These are phyloP conservation scores for Ascochyta viciae-villosae DNA, from an alignment of 2,329 filamentous ascomycete genomes.

Conservation along the genomic window DNA sequence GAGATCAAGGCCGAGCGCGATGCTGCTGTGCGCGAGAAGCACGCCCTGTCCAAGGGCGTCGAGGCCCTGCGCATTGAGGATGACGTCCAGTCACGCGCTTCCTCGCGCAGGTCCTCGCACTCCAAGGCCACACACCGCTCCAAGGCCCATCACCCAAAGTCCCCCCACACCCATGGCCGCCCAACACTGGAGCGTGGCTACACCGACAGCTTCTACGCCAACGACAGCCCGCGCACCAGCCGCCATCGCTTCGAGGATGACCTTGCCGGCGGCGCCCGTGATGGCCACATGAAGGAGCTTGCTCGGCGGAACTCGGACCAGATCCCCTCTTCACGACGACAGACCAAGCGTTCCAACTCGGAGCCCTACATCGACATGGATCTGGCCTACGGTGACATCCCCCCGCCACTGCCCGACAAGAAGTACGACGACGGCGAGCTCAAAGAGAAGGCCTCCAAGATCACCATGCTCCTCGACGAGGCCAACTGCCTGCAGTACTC, in stretches of 20 bases:
- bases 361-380: constrained; percentile 79
- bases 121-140: constrained; percentile 30
- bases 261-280: constrained; percentile 37
- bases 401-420: constrained; percentile 67
- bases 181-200: constrained; percentile 54
- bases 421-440: constrained; percentile 64
- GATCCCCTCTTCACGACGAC: constrained; percentile 21
- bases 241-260: constrained; percentile 43
- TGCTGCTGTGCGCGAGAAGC: constrained; percentile 62
- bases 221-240: constrained; percentile 39
- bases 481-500: constrained; percentile 88
- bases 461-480: constrained; percentile 82
- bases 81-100: constrained; percentile 42
- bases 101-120: constrained; percentile 27
- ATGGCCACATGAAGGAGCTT: constrained; percentile 49
- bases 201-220: constrained; percentile 53
- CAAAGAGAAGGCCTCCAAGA: constrained; percentile 72
- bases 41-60: constrained; percentile 63
- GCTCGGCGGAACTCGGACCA: constrained; percentile 53
- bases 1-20: constrained; percentile 77
- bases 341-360: constrained; percentile 46
- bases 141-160: constrained; percentile 29
- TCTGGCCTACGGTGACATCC: constrained; percentile 85
- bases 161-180: constrained; percentile 24
- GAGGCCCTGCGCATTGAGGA: constrained; percentile 57